Evolutionary conservation across 805 yeast genomes (phyloP).

Genomic region (Yarrowia hollandica): DNA sequence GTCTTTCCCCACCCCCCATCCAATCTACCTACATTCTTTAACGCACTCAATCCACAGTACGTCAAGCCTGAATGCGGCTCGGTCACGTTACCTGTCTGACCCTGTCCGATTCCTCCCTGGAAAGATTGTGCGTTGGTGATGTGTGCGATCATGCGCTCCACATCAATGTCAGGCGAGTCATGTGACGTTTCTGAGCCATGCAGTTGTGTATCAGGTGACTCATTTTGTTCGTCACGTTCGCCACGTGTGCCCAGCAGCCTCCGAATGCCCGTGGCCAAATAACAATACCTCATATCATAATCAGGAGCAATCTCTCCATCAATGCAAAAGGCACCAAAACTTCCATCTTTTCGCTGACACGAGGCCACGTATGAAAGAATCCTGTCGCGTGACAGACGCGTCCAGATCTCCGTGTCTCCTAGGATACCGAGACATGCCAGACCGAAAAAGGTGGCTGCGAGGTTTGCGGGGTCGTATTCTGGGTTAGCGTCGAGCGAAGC

Average conservation of each 20-base stretch:
- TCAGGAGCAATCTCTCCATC: slow-evolving; percentile 47
- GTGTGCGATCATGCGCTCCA: slow-evolving; percentile 44
- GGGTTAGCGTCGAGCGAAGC: background rate
- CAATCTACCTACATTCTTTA: slow-evolving; percentile 38
- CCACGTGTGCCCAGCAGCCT: too few relatives aligned
- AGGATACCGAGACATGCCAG: slow-evolving; percentile 57
- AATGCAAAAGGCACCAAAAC: slow-evolving; percentile 53
- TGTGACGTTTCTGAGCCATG: too few relatives aligned
- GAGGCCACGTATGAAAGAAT: slow-evolving; percentile 55
- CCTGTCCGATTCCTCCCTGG: slow-evolving; percentile 74
- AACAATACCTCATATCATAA: slow-evolving; percentile 69
- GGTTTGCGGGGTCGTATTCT: slow-evolving; percentile 59
- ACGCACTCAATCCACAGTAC: slow-evolving; percentile 73
- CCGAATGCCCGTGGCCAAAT: slow-evolving; percentile 72
- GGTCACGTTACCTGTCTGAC: slow-evolving; percentile 37
- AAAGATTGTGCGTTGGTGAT: slow-evolving; percentile 44
- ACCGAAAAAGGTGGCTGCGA: slow-evolving; percentile 78
- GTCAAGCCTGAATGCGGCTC: slow-evolving; percentile 90
- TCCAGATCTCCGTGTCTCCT: slow-evolving; percentile 45
- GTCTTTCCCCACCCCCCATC: background rate
- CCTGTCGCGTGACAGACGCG: slow-evolving; percentile 44
- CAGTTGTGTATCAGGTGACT: too few relatives aligned
- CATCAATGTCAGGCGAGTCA: slow-evolving; percentile 38
- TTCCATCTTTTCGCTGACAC: slow-evolving; percentile 65
- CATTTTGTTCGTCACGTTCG: background rate